Percentiles rank a stretch among this genome's conserved stretches.
Conservation (phyloP, 148 eudicot species). For the Rhododendron ferrugineum region DNA sequence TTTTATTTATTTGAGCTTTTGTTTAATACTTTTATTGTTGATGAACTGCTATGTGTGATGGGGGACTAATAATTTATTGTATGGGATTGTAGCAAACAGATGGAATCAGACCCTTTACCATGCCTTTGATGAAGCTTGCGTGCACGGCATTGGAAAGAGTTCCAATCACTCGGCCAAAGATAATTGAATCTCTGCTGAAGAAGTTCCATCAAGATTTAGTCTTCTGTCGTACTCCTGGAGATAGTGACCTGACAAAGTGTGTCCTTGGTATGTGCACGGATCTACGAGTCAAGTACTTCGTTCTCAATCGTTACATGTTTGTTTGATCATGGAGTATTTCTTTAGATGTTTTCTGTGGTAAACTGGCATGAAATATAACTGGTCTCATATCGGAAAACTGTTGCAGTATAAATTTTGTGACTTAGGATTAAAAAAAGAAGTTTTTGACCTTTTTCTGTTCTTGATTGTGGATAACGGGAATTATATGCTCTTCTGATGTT, state of each 20-base stretch:
- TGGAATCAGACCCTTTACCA: conserved; percentile 94
- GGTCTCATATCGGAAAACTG: background rate
- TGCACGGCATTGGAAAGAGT: conserved; percentile 95
- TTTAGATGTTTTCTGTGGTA: background rate
- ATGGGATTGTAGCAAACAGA: conserved; percentile 59
- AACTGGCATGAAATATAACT: background rate
- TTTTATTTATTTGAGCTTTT: background rate
- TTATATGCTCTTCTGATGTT: background rate
- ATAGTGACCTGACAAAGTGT: conserved; percentile 54
- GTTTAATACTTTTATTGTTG: background rate
- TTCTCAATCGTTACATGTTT: background rate
- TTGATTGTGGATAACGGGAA: background rate
- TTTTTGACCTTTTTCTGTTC: background rate
- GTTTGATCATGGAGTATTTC: background rate
- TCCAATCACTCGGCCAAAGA: conserved; percentile 60
- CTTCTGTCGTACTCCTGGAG: conserved; percentile 83
- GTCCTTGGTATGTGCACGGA: conserved; percentile 53
- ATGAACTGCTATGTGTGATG: background rate
- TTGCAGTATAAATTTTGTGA: background rate
- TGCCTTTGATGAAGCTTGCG: conserved; percentile 91
- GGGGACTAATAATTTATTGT: conserved; percentile 7
- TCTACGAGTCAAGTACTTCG: too few species aligned
- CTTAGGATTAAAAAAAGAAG: background rate
- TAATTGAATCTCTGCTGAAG: conserved; percentile 68
- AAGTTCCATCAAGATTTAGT: conserved; percentile 85